phyloP scores from a whole-genome alignment of 108 stramenopile species.

The Cyclotella kingstonii region DNA sequence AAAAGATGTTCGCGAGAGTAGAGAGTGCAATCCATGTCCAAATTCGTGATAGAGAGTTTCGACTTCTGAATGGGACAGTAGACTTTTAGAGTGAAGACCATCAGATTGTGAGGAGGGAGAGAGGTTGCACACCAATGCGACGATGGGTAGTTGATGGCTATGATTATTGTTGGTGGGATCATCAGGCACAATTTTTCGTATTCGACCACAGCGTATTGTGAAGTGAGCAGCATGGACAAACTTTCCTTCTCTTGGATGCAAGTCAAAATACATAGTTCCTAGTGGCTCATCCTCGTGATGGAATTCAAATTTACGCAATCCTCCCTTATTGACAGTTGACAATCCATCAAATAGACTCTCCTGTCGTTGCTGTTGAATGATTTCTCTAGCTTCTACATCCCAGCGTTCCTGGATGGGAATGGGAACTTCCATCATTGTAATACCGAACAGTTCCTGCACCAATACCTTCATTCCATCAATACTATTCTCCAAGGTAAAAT shows the following conservation, averaged over 20 bases:
- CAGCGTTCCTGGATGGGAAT: slow-evolving; percentile 72
- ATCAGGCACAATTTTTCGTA: slow-evolving; percentile 15
- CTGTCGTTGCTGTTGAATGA: background rate
- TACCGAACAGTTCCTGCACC: slow-evolving; percentile 70
- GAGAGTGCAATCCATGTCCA: slow-evolving; percentile 95
- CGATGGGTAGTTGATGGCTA: slow-evolving; percentile 82
- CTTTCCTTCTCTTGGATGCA: slow-evolving; percentile 88
- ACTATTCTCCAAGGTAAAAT: slow-evolving; percentile 75
- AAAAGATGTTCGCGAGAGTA: slow-evolving; percentile 89
- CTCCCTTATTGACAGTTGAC: background rate
- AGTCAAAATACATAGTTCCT: slow-evolving; percentile 93
- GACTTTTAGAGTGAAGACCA: slow-evolving; percentile 19
- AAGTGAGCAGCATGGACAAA: slow-evolving; percentile 97
- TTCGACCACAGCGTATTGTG: slow-evolving; percentile 93
- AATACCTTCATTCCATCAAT: slow-evolving; percentile 70
- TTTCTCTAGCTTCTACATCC: slow-evolving; percentile 43
- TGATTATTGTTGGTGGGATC: background rate
- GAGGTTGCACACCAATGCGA: slow-evolving; percentile 93
- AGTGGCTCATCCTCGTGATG: slow-evolving; percentile 52
- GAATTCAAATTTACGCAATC: slow-evolving; percentile 73
- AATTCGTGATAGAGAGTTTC: slow-evolving; percentile 98
- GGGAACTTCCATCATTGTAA: slow-evolving; percentile 66
- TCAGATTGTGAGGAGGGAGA: slow-evolving; percentile 21
- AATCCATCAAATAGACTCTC: slow-evolving; percentile 4
- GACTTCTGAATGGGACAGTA: slow-evolving; percentile 87